Evolutionary conservation across 495 filamentous ascomycete genomes (phyloP).

Genomic region (Penicilliopsis zonata): DNA sequence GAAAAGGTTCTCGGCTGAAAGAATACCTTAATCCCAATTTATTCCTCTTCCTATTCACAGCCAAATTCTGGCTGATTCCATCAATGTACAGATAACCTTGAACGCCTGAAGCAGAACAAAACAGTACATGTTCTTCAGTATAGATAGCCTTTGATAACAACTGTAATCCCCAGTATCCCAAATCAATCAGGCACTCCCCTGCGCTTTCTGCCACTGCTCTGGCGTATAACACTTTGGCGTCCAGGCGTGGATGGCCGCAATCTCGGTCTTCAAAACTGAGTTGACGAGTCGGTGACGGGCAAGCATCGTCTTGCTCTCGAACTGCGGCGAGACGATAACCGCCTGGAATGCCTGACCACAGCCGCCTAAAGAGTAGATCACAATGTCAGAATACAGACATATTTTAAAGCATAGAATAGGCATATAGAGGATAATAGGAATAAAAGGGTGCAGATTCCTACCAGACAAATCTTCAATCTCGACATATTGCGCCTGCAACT

Average conservation of each 20-base stretch:
- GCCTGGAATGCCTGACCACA: conserved; percentile 94
- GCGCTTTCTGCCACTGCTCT: conserved; percentile 76
- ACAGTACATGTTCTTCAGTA: too few species aligned
- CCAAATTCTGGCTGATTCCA: background rate
- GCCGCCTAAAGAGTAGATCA: conserved; percentile 46
- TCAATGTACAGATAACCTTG: conserved; percentile 1
- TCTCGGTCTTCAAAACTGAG: conserved; percentile 76
- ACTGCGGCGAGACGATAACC: conserved; percentile 78
- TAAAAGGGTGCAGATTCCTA: conserved; percentile 38
- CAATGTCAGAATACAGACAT: conserved; percentile 1
- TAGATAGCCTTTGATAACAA: too few species aligned
- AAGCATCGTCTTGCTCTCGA: conserved; percentile 76
- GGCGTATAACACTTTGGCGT: conserved; percentile 93
- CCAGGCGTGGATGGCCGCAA: conserved; percentile 96
- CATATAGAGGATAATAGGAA: too few species aligned
- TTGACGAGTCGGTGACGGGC: conserved; percentile 87
- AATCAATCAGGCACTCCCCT: conserved; percentile 13
- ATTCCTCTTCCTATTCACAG: background rate
- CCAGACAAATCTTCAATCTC: conserved; percentile 91
- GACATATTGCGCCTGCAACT: conserved; percentile 71
- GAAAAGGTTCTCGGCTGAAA: conserved; percentile 57
- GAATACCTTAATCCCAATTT: too few species aligned
- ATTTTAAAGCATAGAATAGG: too few species aligned
- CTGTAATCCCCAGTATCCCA: too few species aligned
- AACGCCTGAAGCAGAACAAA: background rate